Evolutionary conservation across 2,329 filamentous ascomycete species (phyloP).

Genomic region (Botrytis fragariae): DNA sequence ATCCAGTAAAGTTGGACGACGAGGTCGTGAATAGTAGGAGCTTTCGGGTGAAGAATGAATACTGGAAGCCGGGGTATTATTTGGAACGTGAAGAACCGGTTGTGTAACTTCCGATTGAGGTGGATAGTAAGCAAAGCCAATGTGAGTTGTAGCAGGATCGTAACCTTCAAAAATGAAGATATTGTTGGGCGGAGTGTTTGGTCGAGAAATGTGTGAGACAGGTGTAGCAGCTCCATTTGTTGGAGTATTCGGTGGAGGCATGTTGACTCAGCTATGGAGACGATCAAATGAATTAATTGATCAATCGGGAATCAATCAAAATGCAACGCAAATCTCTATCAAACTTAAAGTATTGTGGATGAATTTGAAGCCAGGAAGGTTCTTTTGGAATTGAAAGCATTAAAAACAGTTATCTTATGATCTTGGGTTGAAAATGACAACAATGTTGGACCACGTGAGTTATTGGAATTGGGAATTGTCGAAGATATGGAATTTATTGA

Average conservation of each 20-base stretch:
- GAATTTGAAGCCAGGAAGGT: background rate
- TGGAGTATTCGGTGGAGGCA: constrained; percentile 25
- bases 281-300: background rate
- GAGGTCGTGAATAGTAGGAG: constrained; percentile 3
- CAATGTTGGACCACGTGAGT: background rate
- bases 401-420: background rate
- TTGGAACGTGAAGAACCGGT: constrained; percentile 3
- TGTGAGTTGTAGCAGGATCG: constrained; percentile 16
- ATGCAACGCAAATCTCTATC: background rate
- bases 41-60: constrained; percentile 11
- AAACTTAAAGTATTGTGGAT: background rate
- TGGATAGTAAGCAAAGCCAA: constrained; percentile 13
- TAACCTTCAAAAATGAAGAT: constrained; percentile 15
- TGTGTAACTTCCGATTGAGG: background rate
- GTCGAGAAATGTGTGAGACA: constrained; percentile 10
- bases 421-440: background rate
- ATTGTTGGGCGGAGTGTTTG: constrained; percentile 1
- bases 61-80: constrained; percentile 15
- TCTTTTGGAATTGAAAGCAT: background rate
- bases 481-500: background rate
- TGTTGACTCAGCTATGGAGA: constrained; percentile 17
- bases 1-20: constrained; percentile 9
- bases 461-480: background rate
- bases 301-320: background rate
- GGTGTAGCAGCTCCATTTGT: constrained; percentile 14